phyloP scores from a whole-genome alignment of 1,284 basidiomycete genomes.

The Boletus albobrunnescens region DNA sequence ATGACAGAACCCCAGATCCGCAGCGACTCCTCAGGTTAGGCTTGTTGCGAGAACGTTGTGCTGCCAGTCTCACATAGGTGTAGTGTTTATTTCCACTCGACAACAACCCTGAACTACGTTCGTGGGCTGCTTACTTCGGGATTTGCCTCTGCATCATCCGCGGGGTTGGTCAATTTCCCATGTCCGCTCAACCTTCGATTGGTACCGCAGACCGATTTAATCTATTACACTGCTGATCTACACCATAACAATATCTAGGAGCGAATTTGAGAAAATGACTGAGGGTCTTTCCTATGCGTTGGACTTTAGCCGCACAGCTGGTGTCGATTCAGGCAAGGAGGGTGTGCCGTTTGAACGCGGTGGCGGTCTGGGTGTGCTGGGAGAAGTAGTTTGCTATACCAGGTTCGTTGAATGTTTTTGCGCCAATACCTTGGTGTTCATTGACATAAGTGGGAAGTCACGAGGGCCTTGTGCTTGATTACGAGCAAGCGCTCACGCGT shows the following conservation, averaged over 20 bases:
- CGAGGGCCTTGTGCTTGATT: slow-evolving; percentile 91
- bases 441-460: slow-evolving; percentile 51
- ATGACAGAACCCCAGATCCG: slow-evolving; percentile 85
- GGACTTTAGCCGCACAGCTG: slow-evolving; percentile 90
- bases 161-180: slow-evolving; percentile 90
- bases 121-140: slow-evolving; percentile 86
- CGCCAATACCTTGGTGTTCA: not conserved
- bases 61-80: slow-evolving; percentile 6
- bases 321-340: slow-evolving; percentile 54
- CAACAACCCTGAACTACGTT: slow-evolving; percentile 90
- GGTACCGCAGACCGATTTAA: slow-evolving; percentile 12
- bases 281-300: slow-evolving; percentile 85
- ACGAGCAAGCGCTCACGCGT: slow-evolving; percentile 90
- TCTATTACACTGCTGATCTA: slow-evolving; percentile 9
- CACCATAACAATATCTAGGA: slow-evolving; percentile 39
- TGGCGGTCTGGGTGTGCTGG: slow-evolving; percentile 69
- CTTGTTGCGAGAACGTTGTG: not conserved
- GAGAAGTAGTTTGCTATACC: slow-evolving; percentile 93
- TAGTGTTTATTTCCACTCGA: slow-evolving; percentile 94
- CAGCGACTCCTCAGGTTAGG: slow-evolving; percentile 73
- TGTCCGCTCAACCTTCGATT: slow-evolving; percentile 78
- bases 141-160: slow-evolving; percentile 90
- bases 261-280: slow-evolving; percentile 83
- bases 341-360: slow-evolving; percentile 60
- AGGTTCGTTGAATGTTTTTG: slow-evolving; percentile 46